phyloP scores from a whole-genome alignment of 2,329 filamentous ascomycete species.

The Plectosphaerella plurivora region DNA sequence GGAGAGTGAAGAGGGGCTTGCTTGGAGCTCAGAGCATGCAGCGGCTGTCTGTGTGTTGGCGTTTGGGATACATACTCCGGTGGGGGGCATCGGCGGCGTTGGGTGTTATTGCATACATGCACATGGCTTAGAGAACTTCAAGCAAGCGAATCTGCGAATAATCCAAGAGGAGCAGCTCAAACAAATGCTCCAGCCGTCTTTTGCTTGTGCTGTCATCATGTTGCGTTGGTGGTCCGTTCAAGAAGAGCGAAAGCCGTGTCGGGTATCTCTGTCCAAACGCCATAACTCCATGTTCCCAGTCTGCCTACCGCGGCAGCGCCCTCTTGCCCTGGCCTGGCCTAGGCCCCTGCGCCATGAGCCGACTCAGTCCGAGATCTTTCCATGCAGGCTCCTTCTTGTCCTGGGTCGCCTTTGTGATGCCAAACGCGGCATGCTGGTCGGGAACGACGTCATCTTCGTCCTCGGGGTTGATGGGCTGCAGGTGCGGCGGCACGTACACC shows the following conservation, averaged over 20 bases:
- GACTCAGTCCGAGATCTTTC: conserved; percentile 72
- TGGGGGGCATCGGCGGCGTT: not conserved
- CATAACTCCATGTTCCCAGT: not conserved
- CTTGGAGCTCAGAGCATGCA: no score
- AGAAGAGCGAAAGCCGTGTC: not conserved
- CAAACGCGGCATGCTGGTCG: conserved; percentile 83
- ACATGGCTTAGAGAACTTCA: no score
- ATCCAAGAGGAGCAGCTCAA: no score
- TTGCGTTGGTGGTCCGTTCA: not conserved
- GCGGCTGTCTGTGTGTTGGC: not conserved
- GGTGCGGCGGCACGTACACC: conserved; percentile 74
- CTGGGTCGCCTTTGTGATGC: conserved; percentile 77
- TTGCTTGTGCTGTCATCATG: no score
- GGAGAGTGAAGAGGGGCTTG: no score
- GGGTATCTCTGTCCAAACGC: no score
- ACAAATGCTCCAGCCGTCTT: no score
- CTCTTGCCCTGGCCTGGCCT: conserved; percentile 10
- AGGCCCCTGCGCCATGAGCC: conserved; percentile 64
- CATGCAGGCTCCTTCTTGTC: conserved; percentile 66
- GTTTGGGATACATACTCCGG: not conserved
- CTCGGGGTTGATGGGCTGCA: conserved; percentile 80
- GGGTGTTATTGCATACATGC: no score
- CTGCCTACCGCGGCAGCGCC: conserved; percentile 11
- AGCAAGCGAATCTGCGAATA: no score
- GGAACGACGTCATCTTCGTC: conserved; percentile 87